phyloP scores from a whole-genome alignment of 2,329 filamentous ascomycete genomes.

The Alternaria tenuissima region DNA sequence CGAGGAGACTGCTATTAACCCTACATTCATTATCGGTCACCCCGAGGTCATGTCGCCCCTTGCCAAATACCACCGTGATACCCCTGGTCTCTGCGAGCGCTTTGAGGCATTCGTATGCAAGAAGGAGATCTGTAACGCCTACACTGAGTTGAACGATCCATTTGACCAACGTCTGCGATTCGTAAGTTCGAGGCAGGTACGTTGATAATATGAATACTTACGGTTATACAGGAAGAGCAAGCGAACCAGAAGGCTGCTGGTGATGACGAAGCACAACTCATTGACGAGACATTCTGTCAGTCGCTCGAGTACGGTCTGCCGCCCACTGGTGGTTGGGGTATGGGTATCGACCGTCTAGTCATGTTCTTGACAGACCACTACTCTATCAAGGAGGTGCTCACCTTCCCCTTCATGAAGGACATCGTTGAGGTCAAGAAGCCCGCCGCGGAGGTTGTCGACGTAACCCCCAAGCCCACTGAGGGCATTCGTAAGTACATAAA shows the following conservation, averaged over 20 bases:
- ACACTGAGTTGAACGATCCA: slow-evolving; percentile 97
- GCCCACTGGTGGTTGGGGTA: slow-evolving; percentile 94
- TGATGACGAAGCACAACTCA: slow-evolving; percentile 94
- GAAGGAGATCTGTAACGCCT: slow-evolving; percentile 96
- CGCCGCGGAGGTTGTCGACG: slow-evolving; percentile 69
- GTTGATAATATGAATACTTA: slow-evolving; percentile 14
- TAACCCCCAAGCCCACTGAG: slow-evolving; percentile 68
- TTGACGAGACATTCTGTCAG: slow-evolving; percentile 95
- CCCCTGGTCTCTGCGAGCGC: slow-evolving; percentile 86
- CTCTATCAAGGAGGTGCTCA: slow-evolving; percentile 92
- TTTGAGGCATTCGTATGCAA: slow-evolving; percentile 98
- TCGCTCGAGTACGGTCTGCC: slow-evolving; percentile 87
- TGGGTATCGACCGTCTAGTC: slow-evolving; percentile 92
- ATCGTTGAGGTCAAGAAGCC: slow-evolving; percentile 50
- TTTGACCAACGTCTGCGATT: slow-evolving; percentile 82
- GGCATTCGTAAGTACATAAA: slow-evolving; percentile 58
- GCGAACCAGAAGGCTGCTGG: slow-evolving; percentile 90
- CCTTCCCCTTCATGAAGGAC: slow-evolving; percentile 99
- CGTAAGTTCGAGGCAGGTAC: slow-evolving; percentile 57
- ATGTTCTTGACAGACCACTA: slow-evolving; percentile 98
- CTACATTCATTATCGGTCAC: slow-evolving; percentile 90
- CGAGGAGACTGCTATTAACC: slow-evolving; percentile 91
- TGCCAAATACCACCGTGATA: slow-evolving; percentile 89
- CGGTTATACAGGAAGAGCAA: slow-evolving; percentile 71
- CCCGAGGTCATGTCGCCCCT: slow-evolving; percentile 89